Percentiles rank a stretch among this genome's conserved stretches.
Evolutionary conservation across 805 yeast genomes (phyloP).

Genomic region (Saccharomycopsis sp.): DNA sequence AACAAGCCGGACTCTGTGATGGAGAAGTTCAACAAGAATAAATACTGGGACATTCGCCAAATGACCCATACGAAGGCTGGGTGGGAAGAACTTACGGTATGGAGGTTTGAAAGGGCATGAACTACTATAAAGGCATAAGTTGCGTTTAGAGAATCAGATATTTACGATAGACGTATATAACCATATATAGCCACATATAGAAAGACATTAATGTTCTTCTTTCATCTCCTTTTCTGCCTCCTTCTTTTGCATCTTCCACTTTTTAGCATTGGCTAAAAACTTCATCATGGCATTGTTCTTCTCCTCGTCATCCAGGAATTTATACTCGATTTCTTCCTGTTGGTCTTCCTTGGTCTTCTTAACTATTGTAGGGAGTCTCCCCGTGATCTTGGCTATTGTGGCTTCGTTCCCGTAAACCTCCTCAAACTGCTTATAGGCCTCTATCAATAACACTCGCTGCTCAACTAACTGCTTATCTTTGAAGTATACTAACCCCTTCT

Average conservation of each 20-base stretch:
- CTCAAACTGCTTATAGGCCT: slow-evolving; percentile 64
- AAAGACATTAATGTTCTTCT: neutral
- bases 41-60: slow-evolving; percentile 48
- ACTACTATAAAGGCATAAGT: too few relatives aligned
- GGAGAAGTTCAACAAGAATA: slow-evolving; percentile 34
- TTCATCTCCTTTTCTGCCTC: neutral
- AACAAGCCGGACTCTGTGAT: slow-evolving; percentile 69
- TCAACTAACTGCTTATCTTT: slow-evolving; percentile 33
- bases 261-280: slow-evolving; percentile 16
- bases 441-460: slow-evolving; percentile 46
- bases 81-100: slow-evolving; percentile 85
- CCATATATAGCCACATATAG: neutral
- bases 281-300: slow-evolving; percentile 24
- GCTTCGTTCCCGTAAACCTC: slow-evolving; percentile 46
- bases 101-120: slow-evolving; percentile 47
- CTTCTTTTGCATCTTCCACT: slow-evolving; percentile 12
- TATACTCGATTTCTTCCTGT: slow-evolving; percentile 52
- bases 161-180: too few relatives aligned
- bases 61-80: slow-evolving; percentile 78
- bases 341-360: slow-evolving; percentile 35
- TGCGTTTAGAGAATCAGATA: too few relatives aligned
- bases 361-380: slow-evolving; percentile 49
- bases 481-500: slow-evolving; percentile 43
- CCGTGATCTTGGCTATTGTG: slow-evolving; percentile 31
- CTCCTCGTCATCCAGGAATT: slow-evolving; percentile 58